Evolutionary conservation across 306 rosid genomes (phyloP).

Genomic region (Quillaja saponaria): DNA sequence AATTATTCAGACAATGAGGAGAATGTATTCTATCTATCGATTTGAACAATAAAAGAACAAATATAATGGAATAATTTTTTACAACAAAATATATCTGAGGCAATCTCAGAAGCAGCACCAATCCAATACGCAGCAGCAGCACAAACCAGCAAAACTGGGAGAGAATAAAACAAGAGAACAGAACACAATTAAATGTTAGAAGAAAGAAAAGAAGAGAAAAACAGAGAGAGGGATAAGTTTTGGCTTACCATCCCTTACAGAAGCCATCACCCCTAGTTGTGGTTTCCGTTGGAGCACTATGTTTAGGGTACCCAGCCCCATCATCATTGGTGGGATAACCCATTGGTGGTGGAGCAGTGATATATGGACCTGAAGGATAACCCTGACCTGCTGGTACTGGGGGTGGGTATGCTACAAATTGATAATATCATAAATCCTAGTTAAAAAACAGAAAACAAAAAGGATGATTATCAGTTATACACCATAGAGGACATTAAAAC

Average conservation of each 20-base stretch:
- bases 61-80: no score
- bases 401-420: slow-evolving; percentile 23
- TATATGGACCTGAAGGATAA: slow-evolving; percentile 13
- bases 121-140: slow-evolving; percentile 51
- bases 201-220: background rate
- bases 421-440: no score
- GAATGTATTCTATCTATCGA: no score
- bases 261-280: slow-evolving; percentile 47
- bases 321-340: slow-evolving; percentile 41
- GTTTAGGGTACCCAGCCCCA: slow-evolving; percentile 21
- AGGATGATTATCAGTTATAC: no score
- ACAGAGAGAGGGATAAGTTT: background rate
- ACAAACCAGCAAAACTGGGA: slow-evolving; percentile 50
- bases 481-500: no score
- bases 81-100: background rate
- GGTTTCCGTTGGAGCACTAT: slow-evolving; percentile 29
- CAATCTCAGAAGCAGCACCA: slow-evolving; percentile 29
- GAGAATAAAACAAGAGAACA: background rate
- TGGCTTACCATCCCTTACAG: slow-evolving; percentile 53
- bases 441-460: no score
- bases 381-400: no score
- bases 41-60: no score
- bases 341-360: slow-evolving; percentile 39
- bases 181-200: background rate
- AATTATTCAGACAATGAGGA: no score